Conservation (phyloP, 306 rosid genomes). For the Dryas octopetala region DNA sequence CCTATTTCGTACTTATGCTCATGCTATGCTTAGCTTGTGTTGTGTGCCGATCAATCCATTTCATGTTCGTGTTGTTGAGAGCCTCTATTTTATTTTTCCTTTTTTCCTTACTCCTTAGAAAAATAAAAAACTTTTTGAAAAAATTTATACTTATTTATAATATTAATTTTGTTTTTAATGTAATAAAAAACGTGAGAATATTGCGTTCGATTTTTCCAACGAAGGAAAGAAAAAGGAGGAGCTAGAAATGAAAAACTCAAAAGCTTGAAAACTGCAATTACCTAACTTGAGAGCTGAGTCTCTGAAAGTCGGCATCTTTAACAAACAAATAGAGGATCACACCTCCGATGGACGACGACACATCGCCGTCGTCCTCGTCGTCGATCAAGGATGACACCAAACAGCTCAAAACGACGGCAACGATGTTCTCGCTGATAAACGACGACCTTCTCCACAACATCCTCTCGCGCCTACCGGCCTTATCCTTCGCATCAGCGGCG, state of each 20-base stretch:
- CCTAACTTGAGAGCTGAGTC: background rate
- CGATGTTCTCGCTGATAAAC: background rate
- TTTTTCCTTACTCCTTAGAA: too few relatives aligned
- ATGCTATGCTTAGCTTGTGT: too few relatives aligned
- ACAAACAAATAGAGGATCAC: background rate
- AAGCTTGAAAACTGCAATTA: background rate
- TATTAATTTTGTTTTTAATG: too few relatives aligned
- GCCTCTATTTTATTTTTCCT: too few relatives aligned
- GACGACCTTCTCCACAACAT: conserved; percentile 42
- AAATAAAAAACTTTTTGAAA: too few relatives aligned
- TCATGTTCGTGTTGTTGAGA: too few relatives aligned
- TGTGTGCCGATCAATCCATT: too few relatives aligned
- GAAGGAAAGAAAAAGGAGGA: background rate
- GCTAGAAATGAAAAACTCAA: too few relatives aligned
- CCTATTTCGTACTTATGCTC: too few relatives aligned
- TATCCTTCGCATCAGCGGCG: conserved; percentile 60
- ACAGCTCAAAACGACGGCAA: background rate
- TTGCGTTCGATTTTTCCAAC: background rate
- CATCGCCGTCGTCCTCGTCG: conserved; percentile 8
- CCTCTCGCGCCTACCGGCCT: conserved; percentile 47
- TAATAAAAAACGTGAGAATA: background rate
- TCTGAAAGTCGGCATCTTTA: conserved; percentile 7
- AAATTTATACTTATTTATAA: too few relatives aligned
- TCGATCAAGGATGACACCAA: background rate
- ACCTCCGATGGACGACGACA: conserved; percentile 2